These are phyloP conservation scores for Ceratocystis alfenasii DNA, from an alignment of 2,329 filamentous ascomycete species.

Conservation along the genomic window DNA sequence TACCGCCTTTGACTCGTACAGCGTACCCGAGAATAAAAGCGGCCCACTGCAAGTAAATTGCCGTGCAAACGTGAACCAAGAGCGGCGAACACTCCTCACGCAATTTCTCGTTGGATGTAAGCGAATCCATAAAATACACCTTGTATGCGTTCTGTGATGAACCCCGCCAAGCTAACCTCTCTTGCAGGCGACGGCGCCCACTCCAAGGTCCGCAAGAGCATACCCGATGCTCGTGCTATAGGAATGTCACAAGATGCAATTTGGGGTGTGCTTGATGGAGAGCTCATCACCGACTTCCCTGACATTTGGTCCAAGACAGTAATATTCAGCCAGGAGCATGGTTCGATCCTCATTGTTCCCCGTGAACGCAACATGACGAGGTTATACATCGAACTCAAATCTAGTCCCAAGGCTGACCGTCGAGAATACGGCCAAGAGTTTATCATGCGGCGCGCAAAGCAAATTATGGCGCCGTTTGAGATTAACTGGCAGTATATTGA, in stretches of 20 bases:
- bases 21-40: conserved; percentile 34
- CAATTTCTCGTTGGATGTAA: conserved; percentile 57
- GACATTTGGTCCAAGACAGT: conserved; percentile 65
- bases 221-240: conserved; percentile 45
- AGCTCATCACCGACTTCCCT: conserved; percentile 59
- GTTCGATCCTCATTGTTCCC: conserved; percentile 62
- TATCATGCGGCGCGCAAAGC: conserved; percentile 54
- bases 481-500: conserved; percentile 48
- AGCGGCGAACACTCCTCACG: conserved; percentile 40
- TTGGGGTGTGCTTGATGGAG: conserved; percentile 63
- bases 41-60: conserved; percentile 41
- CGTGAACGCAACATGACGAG: conserved; percentile 62
- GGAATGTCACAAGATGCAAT: conserved; percentile 42
- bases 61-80: conserved; percentile 40
- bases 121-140: conserved; percentile 22
- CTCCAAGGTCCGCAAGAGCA: conserved; percentile 55
- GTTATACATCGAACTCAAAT: conserved; percentile 45
- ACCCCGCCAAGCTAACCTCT: background rate
- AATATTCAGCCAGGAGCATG: conserved; percentile 53
- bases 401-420: conserved; percentile 33
- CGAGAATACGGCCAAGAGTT: conserved; percentile 47
- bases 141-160: background rate
- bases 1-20: conserved; percentile 50
- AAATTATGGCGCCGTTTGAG: conserved; percentile 47
- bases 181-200: conserved; percentile 55